Conservation (phyloP, 2,329 filamentous ascomycete genomes). For the Pseudocercospora pini-densiflorae region DNA sequence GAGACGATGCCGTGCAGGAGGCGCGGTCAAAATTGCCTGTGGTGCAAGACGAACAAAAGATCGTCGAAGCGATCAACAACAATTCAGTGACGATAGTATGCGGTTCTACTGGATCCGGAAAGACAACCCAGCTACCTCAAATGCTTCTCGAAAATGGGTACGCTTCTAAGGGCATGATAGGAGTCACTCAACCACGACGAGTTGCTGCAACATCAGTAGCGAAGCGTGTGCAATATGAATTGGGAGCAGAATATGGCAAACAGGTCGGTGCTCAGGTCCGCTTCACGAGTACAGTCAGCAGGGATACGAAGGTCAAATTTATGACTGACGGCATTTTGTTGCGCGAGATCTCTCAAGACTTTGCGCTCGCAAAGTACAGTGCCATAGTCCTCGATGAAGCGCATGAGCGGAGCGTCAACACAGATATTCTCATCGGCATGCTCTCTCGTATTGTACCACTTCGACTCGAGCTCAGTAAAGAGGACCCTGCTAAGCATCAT, state of each 20-base stretch:
- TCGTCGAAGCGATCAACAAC: conserved; percentile 97
- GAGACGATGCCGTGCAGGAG: conserved; percentile 75
- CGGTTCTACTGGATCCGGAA: conserved; percentile 94
- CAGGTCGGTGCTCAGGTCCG: conserved; percentile 89
- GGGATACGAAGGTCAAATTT: conserved; percentile 91
- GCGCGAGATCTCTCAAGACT: conserved; percentile 87
- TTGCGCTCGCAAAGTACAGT: conserved; percentile 86
- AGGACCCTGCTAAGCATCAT: conserved; percentile 68
- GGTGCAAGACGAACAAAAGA: conserved; percentile 91
- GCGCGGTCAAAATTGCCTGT: conserved; percentile 82
- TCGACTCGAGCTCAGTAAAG: conserved; percentile 72
- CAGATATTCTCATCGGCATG: conserved; percentile 97
- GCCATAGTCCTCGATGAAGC: conserved; percentile 95
- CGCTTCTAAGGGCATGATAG: conserved; percentile 83
- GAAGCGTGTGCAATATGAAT: conserved; percentile 83
- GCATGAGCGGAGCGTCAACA: conserved; percentile 96
- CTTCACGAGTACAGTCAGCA: conserved; percentile 82
- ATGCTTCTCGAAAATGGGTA: conserved; percentile 96
- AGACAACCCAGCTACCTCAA: conserved; percentile 96
- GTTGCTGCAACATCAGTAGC: conserved; percentile 98
- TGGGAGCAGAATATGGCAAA: conserved; percentile 72
- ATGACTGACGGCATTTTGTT: conserved; percentile 98
- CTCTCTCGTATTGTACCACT: conserved; percentile 89
- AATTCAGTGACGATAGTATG: conserved; percentile 89
- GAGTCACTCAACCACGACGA: conserved; percentile 90